Conservation (phyloP, 2,329 filamentous ascomycete species). For the Cryphonectria japonica region DNA sequence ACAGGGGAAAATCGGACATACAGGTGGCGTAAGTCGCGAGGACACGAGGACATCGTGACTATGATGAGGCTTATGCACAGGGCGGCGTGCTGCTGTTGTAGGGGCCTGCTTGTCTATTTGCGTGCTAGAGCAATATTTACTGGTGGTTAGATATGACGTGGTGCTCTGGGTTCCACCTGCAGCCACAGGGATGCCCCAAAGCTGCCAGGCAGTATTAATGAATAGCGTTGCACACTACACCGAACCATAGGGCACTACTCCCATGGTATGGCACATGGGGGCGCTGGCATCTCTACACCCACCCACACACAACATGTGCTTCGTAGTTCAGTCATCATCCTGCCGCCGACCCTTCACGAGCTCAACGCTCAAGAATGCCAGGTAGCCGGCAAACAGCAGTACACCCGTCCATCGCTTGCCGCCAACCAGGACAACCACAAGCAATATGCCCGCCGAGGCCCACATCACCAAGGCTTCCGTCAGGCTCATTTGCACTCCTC, state of each 20-base stretch:
- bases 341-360: slow-evolving; percentile 10
- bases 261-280: too few relatives aligned
- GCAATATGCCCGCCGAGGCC: slow-evolving; percentile 36
- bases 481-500: slow-evolving; percentile 31
- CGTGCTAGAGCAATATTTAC: background rate
- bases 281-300: background rate
- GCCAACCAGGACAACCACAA: slow-evolving; percentile 38
- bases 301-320: background rate
- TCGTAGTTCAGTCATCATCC: background rate
- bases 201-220: background rate
- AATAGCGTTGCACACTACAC: too few relatives aligned
- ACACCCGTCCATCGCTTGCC: slow-evolving; percentile 40
- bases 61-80: background rate
- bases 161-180: background rate
- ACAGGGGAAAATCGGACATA: background rate
- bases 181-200: background rate
- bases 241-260: too few relatives aligned
- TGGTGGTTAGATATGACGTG: slow-evolving; percentile 4
- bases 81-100: background rate
- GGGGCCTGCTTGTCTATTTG: background rate
- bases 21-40: background rate
- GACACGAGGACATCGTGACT: background rate
- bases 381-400: slow-evolving; percentile 37
- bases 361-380: slow-evolving; percentile 36
- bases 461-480: slow-evolving; percentile 40